Base-by-base conservation (phyloP, 768 basidiomycete species). In the Boletus sp. region DNA sequence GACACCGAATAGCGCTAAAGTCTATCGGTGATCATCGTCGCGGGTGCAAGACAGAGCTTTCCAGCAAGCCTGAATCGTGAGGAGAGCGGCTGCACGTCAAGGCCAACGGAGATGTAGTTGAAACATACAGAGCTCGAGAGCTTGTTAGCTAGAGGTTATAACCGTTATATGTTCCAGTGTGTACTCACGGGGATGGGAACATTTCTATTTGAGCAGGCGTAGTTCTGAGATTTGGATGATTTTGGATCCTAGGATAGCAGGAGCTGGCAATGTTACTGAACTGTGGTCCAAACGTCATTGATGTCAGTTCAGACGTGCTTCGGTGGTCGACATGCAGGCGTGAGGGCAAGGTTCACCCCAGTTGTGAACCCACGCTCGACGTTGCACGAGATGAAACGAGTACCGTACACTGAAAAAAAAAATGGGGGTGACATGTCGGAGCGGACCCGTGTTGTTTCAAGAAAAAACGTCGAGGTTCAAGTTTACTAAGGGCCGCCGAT, bases 1-100 rank as follows among this genome's bases (percentile, higher is more conserved):
- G 47, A 35, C 30, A 47, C 58, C 58, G 60, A 30, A 29, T 1
- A 20, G 37, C 5, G 36, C 7, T 24, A 50, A 60, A 50, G 40
- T 55, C 50, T 44, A 32, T 39, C 39, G 15, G 29, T 15, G 7
- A 56, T 40, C 47, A 24, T 28, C 47, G 33, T 28, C 47, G 33
- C 52, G 20, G 52, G 37, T 28, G 33, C 37, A 39, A 60, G 42
- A 54, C 33, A 50, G 7, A 45, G 36, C 12, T 42, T 35, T 37
- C 48, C 24, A 28, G 36, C 1, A 30, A 54, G 20, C 18, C 33
- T 28, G 32, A 17, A 49, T 12, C 36, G 44, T 28, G 41, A 29
- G 36, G 36, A 46, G 42, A 59, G 57, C 28, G 18, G 30, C 8
- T 33, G n/a, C 29, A 7, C 18, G n/a, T 35, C 35, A n/a, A 46